Conservation (phyloP, 2,329 filamentous ascomycete species). For the Talaromyces sp. region DNA sequence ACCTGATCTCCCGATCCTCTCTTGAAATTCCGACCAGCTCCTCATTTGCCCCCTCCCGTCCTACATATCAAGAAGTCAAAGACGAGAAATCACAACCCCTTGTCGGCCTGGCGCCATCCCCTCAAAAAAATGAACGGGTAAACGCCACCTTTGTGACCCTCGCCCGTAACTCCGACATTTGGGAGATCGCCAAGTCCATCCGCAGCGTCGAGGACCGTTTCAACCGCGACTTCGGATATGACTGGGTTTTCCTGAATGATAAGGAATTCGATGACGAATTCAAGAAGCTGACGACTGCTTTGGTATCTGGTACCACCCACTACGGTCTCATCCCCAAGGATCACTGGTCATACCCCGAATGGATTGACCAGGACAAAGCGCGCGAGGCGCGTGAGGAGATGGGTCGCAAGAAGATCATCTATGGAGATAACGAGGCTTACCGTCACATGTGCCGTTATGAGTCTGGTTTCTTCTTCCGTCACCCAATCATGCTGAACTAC, state of each 20-base stretch:
- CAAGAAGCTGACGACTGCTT: conserved; percentile 83
- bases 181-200: conserved; percentile 96
- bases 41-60: conserved; percentile 13
- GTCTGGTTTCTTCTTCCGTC: conserved; percentile 98
- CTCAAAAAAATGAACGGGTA: conserved; percentile 62
- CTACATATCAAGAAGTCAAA: conserved; percentile 27
- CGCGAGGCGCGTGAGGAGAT: conserved; percentile 90
- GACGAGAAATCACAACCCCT: conserved; percentile 28
- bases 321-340: conserved; percentile 88
- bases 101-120: conserved; percentile 37
- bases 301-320: conserved; percentile 89
- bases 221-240: conserved; percentile 95
- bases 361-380: conserved; percentile 94
- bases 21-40: conserved; percentile 38
- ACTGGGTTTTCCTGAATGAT: conserved; percentile 99
- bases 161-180: conserved; percentile 88
- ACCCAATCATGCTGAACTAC: conserved; percentile 90
- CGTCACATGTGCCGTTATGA: conserved; percentile 99
- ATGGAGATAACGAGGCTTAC: conserved; percentile 95
- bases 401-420: conserved; percentile 93
- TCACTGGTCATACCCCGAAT: conserved; percentile 96
- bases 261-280: conserved; percentile 90
- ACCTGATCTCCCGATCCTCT: conserved; percentile 74
- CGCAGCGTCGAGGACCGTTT: conserved; percentile 97
- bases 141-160: conserved; percentile 98